phyloP scores from a whole-genome alignment of 768 basidiomycete genomes.

The Rhodotorula kratochvilovae region DNA sequence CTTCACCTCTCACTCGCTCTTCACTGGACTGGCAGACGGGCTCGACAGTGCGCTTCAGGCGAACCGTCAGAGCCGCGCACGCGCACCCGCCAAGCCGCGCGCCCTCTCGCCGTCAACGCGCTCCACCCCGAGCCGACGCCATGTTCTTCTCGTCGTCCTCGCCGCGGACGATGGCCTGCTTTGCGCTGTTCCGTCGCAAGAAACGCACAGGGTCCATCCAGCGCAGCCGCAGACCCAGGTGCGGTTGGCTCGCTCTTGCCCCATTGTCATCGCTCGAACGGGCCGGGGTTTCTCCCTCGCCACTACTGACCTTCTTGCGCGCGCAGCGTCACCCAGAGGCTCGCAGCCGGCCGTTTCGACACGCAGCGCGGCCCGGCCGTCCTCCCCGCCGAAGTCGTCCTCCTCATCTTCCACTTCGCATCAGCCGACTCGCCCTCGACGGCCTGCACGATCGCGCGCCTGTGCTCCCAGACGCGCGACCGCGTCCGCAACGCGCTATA shows the following conservation, averaged over 20 bases:
- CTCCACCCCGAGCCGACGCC: too few species aligned
- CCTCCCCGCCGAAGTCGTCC: constrained; percentile 23
- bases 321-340: background rate
- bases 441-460: background rate
- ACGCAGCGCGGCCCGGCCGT: too few species aligned
- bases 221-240: background rate
- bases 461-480: constrained; percentile 10
- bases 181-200: background rate
- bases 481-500: constrained; percentile 18
- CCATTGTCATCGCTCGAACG: too few species aligned
- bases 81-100: too few species aligned
- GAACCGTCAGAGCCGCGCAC: too few species aligned
- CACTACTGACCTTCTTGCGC: background rate
- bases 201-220: background rate
- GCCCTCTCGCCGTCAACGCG: too few species aligned
- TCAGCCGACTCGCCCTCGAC: background rate
- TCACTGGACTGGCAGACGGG: too few species aligned
- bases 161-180: background rate
- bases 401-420: constrained; percentile 10
- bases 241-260: background rate
- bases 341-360: too few species aligned
- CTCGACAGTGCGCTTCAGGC: too few species aligned
- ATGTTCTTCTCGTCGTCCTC: too few species aligned
- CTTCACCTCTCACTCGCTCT: too few species aligned
- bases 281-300: too few species aligned